Percentiles rank a stretch among this genome's conserved stretches.
These are phyloP conservation scores for Trichoderma endophyticum DNA, from an alignment of 2,329 filamentous ascomycete genomes.

Conservation along the genomic window DNA sequence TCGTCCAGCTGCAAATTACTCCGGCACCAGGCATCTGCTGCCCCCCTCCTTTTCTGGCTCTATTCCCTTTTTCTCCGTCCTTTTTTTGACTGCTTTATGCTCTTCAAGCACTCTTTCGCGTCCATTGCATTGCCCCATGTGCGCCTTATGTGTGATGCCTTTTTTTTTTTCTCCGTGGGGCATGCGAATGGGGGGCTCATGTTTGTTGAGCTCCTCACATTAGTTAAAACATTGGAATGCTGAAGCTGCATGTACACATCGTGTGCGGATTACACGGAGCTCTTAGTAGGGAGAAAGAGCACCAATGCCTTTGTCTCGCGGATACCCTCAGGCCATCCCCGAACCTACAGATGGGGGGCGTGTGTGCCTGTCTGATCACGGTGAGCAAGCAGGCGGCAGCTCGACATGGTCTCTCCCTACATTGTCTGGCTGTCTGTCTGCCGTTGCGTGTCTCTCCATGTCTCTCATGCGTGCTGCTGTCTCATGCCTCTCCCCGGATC, in stretches of 20 bases:
- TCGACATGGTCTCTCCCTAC: neutral
- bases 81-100: neutral
- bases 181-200: neutral
- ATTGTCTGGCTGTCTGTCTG: neutral
- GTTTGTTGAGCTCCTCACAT: neutral
- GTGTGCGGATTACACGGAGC: neutral
- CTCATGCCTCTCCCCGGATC: neutral
- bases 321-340: neutral
- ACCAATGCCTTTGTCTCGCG: neutral
- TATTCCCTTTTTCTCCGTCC: neutral
- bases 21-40: constrained; percentile 6
- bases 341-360: neutral
- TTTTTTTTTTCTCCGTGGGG: neutral
- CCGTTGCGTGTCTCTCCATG: neutral
- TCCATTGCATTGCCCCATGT: constrained; percentile 10
- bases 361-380: constrained; percentile 5
- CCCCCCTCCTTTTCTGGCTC: neutral
- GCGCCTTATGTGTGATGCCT: neutral
- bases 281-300: neutral
- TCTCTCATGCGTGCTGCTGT: neutral
- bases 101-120: neutral
- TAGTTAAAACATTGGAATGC: neutral
- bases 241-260: neutral
- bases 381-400: constrained; percentile 1
- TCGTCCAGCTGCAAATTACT: constrained; percentile 16